A percentile compares a stretch with the other conserved stretches of the same genome.
Conservation (phyloP, 139 green algal species). For the Mesostigma viride region DNA sequence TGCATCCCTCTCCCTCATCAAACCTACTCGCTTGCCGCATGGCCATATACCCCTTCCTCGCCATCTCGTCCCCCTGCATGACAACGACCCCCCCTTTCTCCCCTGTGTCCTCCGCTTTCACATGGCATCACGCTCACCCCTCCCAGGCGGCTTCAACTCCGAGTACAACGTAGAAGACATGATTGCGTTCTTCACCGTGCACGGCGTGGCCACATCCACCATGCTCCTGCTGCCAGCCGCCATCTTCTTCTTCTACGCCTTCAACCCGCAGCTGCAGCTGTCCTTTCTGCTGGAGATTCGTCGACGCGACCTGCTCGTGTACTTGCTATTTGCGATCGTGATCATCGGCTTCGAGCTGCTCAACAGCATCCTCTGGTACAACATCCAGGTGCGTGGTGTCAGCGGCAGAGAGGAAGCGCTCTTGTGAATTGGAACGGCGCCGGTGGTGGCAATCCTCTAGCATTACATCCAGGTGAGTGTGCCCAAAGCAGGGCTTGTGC, state of each 20-base stretch:
- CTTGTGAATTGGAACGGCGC: too few species aligned
- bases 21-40: too few species aligned
- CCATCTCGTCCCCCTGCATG: too few species aligned
- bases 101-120: too few species aligned
- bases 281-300: slow-evolving; percentile 14
- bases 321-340: slow-evolving; percentile 18
- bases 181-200: slow-evolving; percentile 14
- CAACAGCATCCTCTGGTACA: slow-evolving; percentile 20
- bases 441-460: too few species aligned
- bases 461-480: too few species aligned
- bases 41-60: too few species aligned
- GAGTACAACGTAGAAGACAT: slow-evolving; percentile 22
- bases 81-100: too few species aligned
- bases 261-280: slow-evolving; percentile 15
- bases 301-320: slow-evolving; percentile 16
- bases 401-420: too few species aligned
- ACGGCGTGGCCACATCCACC: not conserved
- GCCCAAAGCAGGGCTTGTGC: too few species aligned
- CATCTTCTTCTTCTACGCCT: slow-evolving; percentile 23
- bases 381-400: slow-evolving; percentile 19
- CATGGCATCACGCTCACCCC: too few species aligned
- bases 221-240: slow-evolving; percentile 4
- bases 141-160: not conserved
- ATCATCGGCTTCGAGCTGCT: slow-evolving; percentile 23
- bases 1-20: too few species aligned